phyloP scores from a whole-genome alignment of 352 stramenopile genomes.

The Phytophthora cactorum region DNA sequence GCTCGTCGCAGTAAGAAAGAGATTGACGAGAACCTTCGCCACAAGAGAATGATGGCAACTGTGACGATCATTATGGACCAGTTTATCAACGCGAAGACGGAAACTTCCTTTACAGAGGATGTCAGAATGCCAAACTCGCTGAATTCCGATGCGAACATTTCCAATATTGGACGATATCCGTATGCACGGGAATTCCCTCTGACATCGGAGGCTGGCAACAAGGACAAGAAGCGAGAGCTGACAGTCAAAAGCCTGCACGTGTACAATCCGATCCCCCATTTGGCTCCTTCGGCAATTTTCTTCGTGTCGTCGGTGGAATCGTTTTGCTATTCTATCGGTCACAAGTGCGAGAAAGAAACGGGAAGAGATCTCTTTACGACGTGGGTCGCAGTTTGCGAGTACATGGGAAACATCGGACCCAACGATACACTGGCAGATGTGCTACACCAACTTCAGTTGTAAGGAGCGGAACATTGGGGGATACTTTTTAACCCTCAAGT shows the following conservation, averaged over 20 bases:
- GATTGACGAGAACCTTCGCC: not conserved
- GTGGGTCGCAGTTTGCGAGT: slow-evolving; percentile 25
- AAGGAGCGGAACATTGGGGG: not conserved
- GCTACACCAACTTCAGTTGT: not conserved
- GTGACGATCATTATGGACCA: not conserved
- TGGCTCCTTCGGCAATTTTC: slow-evolving; percentile 28
- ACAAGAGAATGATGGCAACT: not conserved
- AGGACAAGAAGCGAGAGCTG: not conserved
- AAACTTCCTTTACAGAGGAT: not conserved
- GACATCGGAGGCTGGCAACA: not conserved
- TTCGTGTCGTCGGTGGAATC: slow-evolving; percentile 34
- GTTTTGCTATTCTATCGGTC: slow-evolving; percentile 36
- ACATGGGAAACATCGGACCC: slow-evolving; percentile 11
- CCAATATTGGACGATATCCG: not conserved
- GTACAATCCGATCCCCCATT: slow-evolving; percentile 34
- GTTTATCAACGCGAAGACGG: not conserved
- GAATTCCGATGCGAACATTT: slow-evolving; percentile 1
- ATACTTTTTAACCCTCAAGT: too few relatives aligned
- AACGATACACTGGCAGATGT: slow-evolving; percentile 33
- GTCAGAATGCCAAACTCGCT: not conserved
- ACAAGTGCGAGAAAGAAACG: slow-evolving; percentile 38
- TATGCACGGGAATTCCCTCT: not conserved
- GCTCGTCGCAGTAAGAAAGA: not conserved
- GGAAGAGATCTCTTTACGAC: slow-evolving; percentile 24
- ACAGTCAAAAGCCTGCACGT: slow-evolving; percentile 35